Evolutionary conservation across 2,329 filamentous ascomycete genomes (phyloP), one percentile per base, ranked within the genome.

Genomic region (Fusarium nurragi): DNA sequence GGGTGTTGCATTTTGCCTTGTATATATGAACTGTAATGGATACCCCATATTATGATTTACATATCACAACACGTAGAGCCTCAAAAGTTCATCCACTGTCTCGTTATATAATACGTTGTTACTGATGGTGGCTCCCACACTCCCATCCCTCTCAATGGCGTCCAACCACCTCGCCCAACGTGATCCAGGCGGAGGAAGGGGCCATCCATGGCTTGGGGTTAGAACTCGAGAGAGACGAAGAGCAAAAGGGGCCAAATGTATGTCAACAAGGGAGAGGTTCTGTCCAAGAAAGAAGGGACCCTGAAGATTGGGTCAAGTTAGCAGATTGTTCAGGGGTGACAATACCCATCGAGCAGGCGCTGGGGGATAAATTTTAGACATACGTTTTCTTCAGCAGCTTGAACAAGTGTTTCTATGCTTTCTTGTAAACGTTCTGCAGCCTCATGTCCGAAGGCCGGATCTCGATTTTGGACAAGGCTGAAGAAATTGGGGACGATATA

Each of bases 401-500:
- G 70, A n/a, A 80, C 74, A 7, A 84, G 77, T 16, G 71, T 71
- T 13, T 81, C 78, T 66, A 97, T 90, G 54, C 91, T 85, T 26
- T 79, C 80, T 64, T 88, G 87, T 25, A 97, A 82, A 59, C 86
- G 86, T 44, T 84, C 82, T 1, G 85, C 86, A 65, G 85, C 79
- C 40, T 84, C 79, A 12, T 84, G 75, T 69, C 91, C 90, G 61
- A 87, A 85, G 14, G 81, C 69, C 18, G 78, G 69, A 14, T 91
- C 86, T 65, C 88, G 84, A 3, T 88, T 85, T 75, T 89, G 88
- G 1, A 95, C 82, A 18, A 93, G 83, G 30, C 84, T 84, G 77
- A 93, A 94, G 80, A 96, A 96, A 12, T 82, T 79, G 0, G 92
- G 91, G 3, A 96, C 85, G 52, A 97, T 87, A 65, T 88, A 84